These are phyloP conservation scores for Ophiostoma populinum DNA, from an alignment of 2,329 filamentous ascomycete genomes.

Conservation along the genomic window DNA sequence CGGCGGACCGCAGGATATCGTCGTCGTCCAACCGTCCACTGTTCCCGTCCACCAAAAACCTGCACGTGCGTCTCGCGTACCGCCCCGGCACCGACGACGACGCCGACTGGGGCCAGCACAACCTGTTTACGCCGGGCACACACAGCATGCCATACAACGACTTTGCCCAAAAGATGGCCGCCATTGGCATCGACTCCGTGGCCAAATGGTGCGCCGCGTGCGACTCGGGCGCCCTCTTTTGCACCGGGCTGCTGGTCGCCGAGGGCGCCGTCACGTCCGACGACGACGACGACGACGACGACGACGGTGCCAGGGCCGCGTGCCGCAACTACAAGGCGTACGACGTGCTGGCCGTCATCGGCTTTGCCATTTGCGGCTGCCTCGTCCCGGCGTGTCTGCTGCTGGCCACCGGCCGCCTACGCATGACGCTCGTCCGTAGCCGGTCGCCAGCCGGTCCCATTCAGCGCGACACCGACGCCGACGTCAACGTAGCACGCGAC, in stretches of 20 bases:
- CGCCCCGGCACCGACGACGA: constrained; percentile 26
- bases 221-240: constrained; percentile 21
- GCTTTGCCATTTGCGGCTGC: no score
- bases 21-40: constrained; percentile 8
- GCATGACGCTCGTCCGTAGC: not conserved
- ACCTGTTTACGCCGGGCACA: constrained; percentile 23
- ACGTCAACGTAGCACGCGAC: constrained; percentile 22
- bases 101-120: constrained; percentile 19
- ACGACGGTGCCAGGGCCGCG: no score
- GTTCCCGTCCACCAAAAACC: constrained; percentile 19
- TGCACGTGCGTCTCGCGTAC: constrained; percentile 40
- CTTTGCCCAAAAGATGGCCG: constrained; percentile 22
- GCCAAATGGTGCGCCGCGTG: constrained; percentile 29
- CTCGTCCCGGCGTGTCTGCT: no score
- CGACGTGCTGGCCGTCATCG: no score
- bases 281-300: no score
- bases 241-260: constrained; percentile 12
- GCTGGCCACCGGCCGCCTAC: no score
- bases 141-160: constrained; percentile 20
- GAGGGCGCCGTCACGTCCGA: no score
- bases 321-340: no score
- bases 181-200: constrained; percentile 18
- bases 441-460: constrained; percentile 20
- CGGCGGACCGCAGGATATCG: constrained; percentile 15
- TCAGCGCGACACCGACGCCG: constrained; percentile 25